phyloP scores from a whole-genome alignment of 257 asterid genomes.

The Henckelia pumila region DNA sequence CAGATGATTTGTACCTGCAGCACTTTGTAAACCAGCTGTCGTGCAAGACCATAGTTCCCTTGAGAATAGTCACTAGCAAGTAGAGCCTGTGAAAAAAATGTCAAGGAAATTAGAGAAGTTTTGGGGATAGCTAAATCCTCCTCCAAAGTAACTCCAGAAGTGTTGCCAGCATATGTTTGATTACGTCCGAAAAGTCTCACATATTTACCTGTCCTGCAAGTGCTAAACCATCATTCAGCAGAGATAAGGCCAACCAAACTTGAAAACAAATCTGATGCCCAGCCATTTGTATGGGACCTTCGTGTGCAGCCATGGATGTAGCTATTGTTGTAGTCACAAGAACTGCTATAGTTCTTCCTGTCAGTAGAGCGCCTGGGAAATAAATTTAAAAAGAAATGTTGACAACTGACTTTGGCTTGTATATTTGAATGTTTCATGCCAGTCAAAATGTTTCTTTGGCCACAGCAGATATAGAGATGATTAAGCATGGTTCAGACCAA shows the following conservation, averaged over 20 bases:
- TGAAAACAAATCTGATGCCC: constrained; percentile 87
- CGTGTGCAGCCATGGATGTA: constrained; percentile 90
- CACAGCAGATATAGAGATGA: neutral
- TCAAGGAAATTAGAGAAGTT: constrained; percentile 14
- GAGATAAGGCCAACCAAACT: constrained; percentile 91
- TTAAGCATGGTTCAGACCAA: neutral
- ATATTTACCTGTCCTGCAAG: constrained; percentile 87
- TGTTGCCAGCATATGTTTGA: neutral
- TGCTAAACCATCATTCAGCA: constrained; percentile 94
- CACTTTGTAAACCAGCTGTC: constrained; percentile 71
- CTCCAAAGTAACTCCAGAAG: constrained; percentile 2
- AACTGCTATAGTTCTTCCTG: constrained; percentile 78
- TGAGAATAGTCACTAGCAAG: constrained; percentile 84
- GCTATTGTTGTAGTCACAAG: constrained; percentile 75
- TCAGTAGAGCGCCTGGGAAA: constrained; percentile 72
- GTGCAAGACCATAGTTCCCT: constrained; percentile 72
- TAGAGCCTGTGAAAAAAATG: constrained; percentile 55
- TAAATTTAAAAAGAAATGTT: constrained; percentile 21
- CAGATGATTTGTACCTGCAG: constrained; percentile 55
- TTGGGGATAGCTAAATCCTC: neutral
- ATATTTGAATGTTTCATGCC: neutral
- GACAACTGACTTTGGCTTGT: constrained; percentile 6
- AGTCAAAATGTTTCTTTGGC: neutral
- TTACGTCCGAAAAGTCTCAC: neutral
- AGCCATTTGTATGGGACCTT: constrained; percentile 82